Base-by-base conservation (phyloP, 495 filamentous ascomycete species). In the Penicillium odoratum region DNA sequence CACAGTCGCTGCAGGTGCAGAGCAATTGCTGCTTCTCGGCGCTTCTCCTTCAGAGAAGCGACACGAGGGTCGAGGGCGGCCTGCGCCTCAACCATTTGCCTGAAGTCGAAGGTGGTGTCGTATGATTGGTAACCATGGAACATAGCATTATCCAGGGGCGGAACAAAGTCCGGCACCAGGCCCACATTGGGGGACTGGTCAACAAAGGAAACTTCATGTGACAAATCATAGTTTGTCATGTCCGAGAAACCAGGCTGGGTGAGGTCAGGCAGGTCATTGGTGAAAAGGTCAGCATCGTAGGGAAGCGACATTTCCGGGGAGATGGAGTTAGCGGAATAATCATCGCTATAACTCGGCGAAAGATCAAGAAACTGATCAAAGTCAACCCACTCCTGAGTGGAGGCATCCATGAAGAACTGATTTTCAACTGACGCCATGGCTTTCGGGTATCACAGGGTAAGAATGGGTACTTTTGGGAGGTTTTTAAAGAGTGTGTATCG, bases 1-100 rank as follows among this genome's bases (percentile, higher is more conserved):
- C 70, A 70, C 9, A 77, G 54, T 7, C 76, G 69, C 51, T 78
- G 73, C 33, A 79, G 42, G 34, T 78, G 75, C 30, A 78, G 18
- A 7, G 71, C 75, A 54, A 79, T 79, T 5, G 73, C 67, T 5
- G 76, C 75, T 44, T 79, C 76, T 13, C 69, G 66, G 42, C 74
- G 71, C 69, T 79, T 79, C 62, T 78, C 73, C 57, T 79, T 79
- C 43, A 64, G 55, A 5, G 76, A 73, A 31, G 67, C 65, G 34
- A 61, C 58, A 21, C 75, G 60, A 2, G 67, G 47, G 53, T 77
- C 75, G 3, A 65, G 56, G 7, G 73, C 66, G 8, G 75, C 76
- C 56, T 74, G 74, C n/a, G 71, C 62, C 59, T 78, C 74, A 8
- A 78, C 74, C 64, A 72, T 54, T 16, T 69, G 57, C n/a, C 75